Conservation (phyloP, 257 asterid genomes). For the Rhazya stricta region DNA sequence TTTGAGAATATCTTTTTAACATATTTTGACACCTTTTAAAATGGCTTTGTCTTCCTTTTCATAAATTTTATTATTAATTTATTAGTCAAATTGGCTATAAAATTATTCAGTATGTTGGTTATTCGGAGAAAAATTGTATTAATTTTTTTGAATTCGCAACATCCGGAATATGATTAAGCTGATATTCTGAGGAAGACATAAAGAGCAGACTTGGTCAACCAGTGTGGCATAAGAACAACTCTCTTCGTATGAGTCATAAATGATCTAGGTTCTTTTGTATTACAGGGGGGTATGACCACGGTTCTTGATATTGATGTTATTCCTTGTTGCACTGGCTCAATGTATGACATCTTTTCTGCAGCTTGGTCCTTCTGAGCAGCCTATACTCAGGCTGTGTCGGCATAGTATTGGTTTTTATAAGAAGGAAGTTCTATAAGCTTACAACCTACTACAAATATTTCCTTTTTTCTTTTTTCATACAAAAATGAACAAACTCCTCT, state of each 20-base stretch:
- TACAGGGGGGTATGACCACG: neutral
- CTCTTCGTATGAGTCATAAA: neutral
- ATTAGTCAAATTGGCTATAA: neutral
- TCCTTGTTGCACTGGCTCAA: neutral
- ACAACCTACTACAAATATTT: neutral
- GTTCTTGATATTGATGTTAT: neutral
- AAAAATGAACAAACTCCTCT: neutral
- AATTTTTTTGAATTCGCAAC: neutral
- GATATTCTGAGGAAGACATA: neutral
- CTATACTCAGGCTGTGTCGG: neutral
- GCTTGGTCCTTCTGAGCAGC: neutral
- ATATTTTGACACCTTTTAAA: neutral
- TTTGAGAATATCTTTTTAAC: neutral
- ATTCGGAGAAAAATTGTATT: neutral
- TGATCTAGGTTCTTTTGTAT: neutral
- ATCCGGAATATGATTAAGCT: neutral
- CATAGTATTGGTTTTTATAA: neutral
- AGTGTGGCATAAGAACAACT: neutral
- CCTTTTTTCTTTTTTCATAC: neutral
- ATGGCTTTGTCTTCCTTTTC: neutral
- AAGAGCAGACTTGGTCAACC: neutral
- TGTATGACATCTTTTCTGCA: neutral
- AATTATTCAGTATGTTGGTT: neutral
- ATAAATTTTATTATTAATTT: neutral
- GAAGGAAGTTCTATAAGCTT: neutral